Evolutionary conservation across 106 monocot genomes (phyloP).

Genomic region (Posidonia australis): DNA sequence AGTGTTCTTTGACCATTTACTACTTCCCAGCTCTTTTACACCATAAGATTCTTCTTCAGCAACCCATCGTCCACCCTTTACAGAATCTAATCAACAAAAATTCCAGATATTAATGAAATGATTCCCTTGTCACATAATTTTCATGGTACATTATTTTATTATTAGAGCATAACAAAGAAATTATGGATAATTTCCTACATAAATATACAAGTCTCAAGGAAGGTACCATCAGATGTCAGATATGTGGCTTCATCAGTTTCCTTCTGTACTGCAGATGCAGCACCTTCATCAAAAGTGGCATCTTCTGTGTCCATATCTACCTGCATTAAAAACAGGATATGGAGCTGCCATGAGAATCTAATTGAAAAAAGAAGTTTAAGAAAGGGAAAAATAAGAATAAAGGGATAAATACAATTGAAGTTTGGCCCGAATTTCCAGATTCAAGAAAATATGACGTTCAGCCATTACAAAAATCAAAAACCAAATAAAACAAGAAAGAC

Average conservation of each 20-base stretch:
- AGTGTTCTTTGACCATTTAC: constrained; percentile 83
- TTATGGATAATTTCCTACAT: background rate
- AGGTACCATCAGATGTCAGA: constrained; percentile 27
- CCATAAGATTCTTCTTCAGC: constrained; percentile 33
- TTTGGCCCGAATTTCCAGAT: too few species aligned
- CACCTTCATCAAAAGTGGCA: constrained; percentile 27
- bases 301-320: constrained; percentile 95
- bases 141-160: too few species aligned
- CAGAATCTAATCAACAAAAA: constrained; percentile 5
- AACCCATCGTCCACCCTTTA: constrained; percentile 42
- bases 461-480: too few species aligned
- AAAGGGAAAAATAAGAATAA: too few species aligned
- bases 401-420: too few species aligned
- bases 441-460: too few species aligned
- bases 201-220: background rate
- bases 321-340: constrained; percentile 21
- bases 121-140: background rate
- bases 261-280: constrained; percentile 11
- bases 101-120: background rate
- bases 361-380: background rate
- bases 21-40: constrained; percentile 48
- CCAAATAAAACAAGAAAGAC: too few species aligned
- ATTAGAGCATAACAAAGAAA: too few species aligned
- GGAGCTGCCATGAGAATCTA: background rate
- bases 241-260: constrained; percentile 8